Base-by-base conservation (phyloP, 495 filamentous ascomycete species). In the Diplogelasinospora grovesii region DNA sequence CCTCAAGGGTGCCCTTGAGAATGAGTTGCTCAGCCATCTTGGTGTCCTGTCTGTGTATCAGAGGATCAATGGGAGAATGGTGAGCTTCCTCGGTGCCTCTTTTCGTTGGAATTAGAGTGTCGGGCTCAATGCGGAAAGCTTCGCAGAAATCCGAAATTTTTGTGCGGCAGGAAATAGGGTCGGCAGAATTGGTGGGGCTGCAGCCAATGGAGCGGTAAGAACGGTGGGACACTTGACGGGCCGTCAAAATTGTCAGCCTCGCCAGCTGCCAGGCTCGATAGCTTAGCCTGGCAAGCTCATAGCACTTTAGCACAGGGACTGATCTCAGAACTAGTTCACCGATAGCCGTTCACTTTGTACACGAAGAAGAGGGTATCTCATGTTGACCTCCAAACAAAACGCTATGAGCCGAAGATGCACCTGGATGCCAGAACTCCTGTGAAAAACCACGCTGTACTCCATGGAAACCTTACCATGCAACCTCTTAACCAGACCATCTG, bases 1-100 rank as follows among this genome's bases (percentile, higher is more conserved):
- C 89, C 81, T 89, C 89, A 66, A 96, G 88, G 76, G 85, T 89
- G 65, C 89, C 89, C 72, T 89, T 87, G 71, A 94, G 85, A 74
- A 93, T 87, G 65, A 96, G 77, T 78, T 93, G 86, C 78, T 96
- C 89, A 73, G 84, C 79, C 86, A 93, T 95, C 67, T 59, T 81
- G 54, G 16, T 34, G 52, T 54, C 45, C 52, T 56, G 52, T 50
- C 55, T 53, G 52, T 41, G 50, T 46, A 46, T 50, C 48, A 44
- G 44, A 50, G 45, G 53, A 59, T 61, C 48, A 50, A 45, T 50
- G 51, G 56, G 48, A 52, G 48, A 57, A 57, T 52, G 58, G 48
- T 50, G 58, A 57, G 58, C 58, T 52, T 43, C 49, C 36, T 33
- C 40, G 48, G 43, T 50, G 52, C 43, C 49, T 54, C 54, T 50